A percentile compares a stretch with the other conserved stretches of the same genome.
Evolutionary conservation across 345 rosid genomes (phyloP).

Genomic region (Cardamine occulta): DNA sequence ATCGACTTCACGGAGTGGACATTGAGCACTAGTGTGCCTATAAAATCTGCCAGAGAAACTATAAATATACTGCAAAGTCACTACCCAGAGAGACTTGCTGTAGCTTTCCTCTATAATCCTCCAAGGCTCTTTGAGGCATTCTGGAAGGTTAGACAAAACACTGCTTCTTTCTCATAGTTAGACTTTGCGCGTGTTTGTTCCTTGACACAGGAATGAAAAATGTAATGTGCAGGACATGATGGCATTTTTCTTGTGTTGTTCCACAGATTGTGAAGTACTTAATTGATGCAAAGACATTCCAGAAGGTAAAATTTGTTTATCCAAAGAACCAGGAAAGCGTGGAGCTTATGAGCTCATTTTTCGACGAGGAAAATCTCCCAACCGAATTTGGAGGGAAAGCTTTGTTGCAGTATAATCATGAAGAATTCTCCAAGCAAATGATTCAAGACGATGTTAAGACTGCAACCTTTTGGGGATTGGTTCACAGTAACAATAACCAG

Average conservation of each 20-base stretch:
- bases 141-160: constrained; percentile 77
- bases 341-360: constrained; percentile 71
- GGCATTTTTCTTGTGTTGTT: neutral
- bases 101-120: constrained; percentile 92
- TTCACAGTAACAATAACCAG: constrained; percentile 40
- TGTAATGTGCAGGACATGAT: neutral
- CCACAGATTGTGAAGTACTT: constrained; percentile 87
- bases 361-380: constrained; percentile 84
- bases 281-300: constrained; percentile 79
- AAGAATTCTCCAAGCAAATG: constrained; percentile 85
- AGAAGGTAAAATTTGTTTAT: constrained; percentile 92
- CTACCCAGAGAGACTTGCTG: constrained; percentile 91
- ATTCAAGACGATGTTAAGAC: constrained; percentile 69
- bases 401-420: constrained; percentile 71
- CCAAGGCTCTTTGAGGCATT: constrained; percentile 94
- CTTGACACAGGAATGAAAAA: neutral
- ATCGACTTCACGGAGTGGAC: constrained; percentile 96
- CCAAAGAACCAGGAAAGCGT: constrained; percentile 83
- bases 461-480: constrained; percentile 65
- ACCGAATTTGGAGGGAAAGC: constrained; percentile 86
- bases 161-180: neutral
- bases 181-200: neutral
- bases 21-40: constrained; percentile 65
- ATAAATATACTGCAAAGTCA: constrained; percentile 76
- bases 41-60: constrained; percentile 82